Conservation (phyloP, 495 filamentous ascomycete genomes). For the Neurospora sp. region DNA sequence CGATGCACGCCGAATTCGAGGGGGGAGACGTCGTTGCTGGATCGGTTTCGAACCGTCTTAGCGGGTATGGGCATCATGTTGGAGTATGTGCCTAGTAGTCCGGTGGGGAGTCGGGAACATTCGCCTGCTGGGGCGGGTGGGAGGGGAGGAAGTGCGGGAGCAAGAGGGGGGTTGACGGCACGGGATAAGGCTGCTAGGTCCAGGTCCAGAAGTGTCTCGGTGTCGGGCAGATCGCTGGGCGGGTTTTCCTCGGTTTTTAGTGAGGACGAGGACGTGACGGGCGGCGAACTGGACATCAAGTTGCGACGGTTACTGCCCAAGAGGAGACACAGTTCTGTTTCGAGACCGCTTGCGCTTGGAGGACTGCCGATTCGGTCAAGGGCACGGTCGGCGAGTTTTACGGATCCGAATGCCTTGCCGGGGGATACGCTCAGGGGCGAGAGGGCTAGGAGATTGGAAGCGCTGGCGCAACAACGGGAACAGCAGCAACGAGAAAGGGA, state of each 20-base stretch:
- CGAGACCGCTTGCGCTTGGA: neutral
- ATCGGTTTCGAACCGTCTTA: slow-evolving; percentile 28
- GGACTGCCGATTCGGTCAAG: neutral
- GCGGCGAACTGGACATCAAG: neutral
- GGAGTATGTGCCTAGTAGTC: slow-evolving; percentile 17
- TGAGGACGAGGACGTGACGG: neutral
- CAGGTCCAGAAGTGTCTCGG: neutral
- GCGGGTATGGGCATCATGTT: slow-evolving; percentile 21
- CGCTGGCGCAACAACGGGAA: neutral
- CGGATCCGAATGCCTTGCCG: neutral
- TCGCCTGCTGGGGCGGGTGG: slow-evolving; percentile 1
- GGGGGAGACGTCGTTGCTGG: slow-evolving; percentile 9
- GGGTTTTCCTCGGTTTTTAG: neutral
- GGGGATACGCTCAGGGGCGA: neutral
- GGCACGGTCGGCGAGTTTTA: neutral
- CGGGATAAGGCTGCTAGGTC: neutral
- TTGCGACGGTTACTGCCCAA: neutral
- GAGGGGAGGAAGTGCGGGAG: neutral
- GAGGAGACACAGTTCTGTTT: neutral
- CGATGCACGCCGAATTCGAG: slow-evolving; percentile 19
- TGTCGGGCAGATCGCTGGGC: neutral
- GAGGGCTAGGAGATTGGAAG: neutral
- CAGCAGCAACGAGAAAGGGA: neutral
- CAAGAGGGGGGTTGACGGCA: neutral
- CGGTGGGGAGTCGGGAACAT: neutral